phyloP scores from a whole-genome alignment of 2,329 filamentous ascomycete genomes.

The Cryphonectria japonica region DNA sequence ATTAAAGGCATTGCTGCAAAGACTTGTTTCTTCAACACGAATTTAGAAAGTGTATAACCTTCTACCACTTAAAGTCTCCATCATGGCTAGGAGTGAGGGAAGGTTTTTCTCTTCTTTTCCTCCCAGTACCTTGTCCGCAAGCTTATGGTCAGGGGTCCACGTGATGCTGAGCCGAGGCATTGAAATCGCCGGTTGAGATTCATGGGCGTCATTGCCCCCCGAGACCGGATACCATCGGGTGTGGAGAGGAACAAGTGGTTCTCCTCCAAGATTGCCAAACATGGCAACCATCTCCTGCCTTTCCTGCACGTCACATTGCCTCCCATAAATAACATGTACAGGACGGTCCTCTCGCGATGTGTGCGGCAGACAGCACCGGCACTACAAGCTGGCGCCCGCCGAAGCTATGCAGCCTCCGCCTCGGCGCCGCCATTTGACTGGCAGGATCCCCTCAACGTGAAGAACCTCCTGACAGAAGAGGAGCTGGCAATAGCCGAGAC shows the following conservation, averaged over 20 bases:
- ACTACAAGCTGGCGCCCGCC: conserved; percentile 24
- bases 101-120: neutral
- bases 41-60: neutral
- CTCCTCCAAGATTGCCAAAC: neutral
- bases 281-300: neutral
- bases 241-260: neutral
- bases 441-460: conserved; percentile 82
- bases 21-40: neutral
- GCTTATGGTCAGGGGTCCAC: conserved; percentile 4
- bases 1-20: neutral
- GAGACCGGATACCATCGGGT: conserved; percentile 15
- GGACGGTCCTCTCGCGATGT: conserved; percentile 24
- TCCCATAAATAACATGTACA: conserved; percentile 25
- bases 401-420: conserved; percentile 35
- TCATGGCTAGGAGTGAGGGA: neutral
- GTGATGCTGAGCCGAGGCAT: conserved; percentile 12
- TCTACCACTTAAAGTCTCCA: neutral
- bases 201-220: conserved; percentile 21
- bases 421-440: conserved; percentile 69
- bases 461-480: conserved; percentile 82
- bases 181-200: neutral
- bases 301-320: neutral
- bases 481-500: conserved; percentile 89
- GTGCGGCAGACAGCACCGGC: conserved; percentile 19
- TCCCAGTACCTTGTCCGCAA: no score